These are phyloP conservation scores for Verticillium tricorpus DNA, from an alignment of 2,329 filamentous ascomycete species.

Conservation along the genomic window DNA sequence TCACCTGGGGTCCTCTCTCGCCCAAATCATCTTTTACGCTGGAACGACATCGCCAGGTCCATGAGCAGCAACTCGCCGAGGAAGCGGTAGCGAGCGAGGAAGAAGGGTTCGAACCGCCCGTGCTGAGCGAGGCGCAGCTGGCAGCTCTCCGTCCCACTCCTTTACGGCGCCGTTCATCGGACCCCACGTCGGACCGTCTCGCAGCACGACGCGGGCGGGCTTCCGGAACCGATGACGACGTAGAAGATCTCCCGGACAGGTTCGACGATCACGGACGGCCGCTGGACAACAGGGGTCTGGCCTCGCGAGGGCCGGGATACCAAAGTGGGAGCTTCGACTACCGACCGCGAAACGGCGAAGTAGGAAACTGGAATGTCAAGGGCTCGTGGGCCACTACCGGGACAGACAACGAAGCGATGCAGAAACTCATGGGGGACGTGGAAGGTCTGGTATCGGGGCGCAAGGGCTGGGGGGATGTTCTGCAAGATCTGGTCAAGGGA, in stretches of 20 bases:
- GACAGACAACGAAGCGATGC: constrained; percentile 36
- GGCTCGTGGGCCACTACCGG: constrained; percentile 42
- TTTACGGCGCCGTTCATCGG: constrained; percentile 25
- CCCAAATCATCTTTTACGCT: constrained; percentile 44
- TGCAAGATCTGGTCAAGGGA: constrained; percentile 24
- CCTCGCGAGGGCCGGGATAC: constrained; percentile 22
- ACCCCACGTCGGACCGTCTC: constrained; percentile 27
- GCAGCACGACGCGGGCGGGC: constrained; percentile 17
- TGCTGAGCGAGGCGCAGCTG: constrained; percentile 11
- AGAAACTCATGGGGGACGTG: constrained; percentile 30
- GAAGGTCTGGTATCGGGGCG: constrained; percentile 26
- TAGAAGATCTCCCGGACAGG: constrained; percentile 42
- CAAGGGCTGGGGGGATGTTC: constrained; percentile 23
- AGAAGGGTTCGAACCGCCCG: constrained; percentile 7
- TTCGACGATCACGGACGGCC: constrained; percentile 41
- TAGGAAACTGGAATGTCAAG: constrained; percentile 28
- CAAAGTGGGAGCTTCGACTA: constrained; percentile 40
- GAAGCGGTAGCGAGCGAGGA: constrained; percentile 6
- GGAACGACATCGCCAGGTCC: constrained; percentile 31
- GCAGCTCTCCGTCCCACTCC: constrained; percentile 9
- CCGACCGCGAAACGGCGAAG: constrained; percentile 16
- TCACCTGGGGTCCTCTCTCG: constrained; percentile 44
- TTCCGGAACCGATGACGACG: constrained; percentile 27
- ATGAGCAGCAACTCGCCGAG: constrained; percentile 20
- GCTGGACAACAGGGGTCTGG: constrained; percentile 21